Percentiles rank a stretch among this genome's conserved stretches.
Evolutionary conservation across 148 eudicot genomes (phyloP).

Genomic region (Linanthus parryae): DNA sequence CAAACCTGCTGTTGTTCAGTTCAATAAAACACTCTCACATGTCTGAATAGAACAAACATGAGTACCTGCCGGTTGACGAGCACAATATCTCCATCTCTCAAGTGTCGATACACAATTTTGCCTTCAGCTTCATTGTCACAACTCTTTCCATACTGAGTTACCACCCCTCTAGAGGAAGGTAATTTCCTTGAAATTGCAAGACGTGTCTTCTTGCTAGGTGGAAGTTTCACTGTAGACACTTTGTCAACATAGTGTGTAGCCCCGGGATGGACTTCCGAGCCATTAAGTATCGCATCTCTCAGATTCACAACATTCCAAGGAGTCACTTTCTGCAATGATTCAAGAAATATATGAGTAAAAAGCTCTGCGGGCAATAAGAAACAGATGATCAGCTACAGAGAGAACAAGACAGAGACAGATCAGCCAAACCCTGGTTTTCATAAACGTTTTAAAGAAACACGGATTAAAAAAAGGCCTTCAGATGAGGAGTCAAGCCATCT

Average conservation of each 20-base stretch:
- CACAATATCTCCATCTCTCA: conserved; percentile 92
- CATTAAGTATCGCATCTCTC: conserved; percentile 77
- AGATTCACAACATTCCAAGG: conserved; percentile 72
- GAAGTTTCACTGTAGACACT: conserved; percentile 37
- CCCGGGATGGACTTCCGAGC: conserved; percentile 88
- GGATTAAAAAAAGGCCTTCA: too few relatives aligned
- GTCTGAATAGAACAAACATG: too few relatives aligned
- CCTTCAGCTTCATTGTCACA: conserved; percentile 64
- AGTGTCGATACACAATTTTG: conserved; percentile 76
- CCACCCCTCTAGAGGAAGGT: conserved; percentile 85
- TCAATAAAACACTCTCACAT: too few relatives aligned
- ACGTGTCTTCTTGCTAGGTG: conserved; percentile 42
- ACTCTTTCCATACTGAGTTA: conserved; percentile 49
- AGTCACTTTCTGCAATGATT: conserved; percentile 64
- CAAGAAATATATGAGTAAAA: not conserved
- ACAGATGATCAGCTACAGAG: not conserved
- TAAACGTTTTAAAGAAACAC: too few relatives aligned
- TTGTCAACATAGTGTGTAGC: conserved; percentile 78
- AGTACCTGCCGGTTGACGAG: conserved; percentile 97
- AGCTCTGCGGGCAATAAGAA: not conserved
- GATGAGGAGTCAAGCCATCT: too few relatives aligned
- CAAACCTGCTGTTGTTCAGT: too few relatives aligned
- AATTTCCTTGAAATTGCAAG: conserved; percentile 72
- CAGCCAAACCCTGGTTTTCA: too few relatives aligned
- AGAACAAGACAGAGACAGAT: too few relatives aligned